Evolutionary conservation across 345 rosid species (phyloP), one percentile per base, ranked within the genome.

Genomic region (Moricandia arvensis): DNA sequence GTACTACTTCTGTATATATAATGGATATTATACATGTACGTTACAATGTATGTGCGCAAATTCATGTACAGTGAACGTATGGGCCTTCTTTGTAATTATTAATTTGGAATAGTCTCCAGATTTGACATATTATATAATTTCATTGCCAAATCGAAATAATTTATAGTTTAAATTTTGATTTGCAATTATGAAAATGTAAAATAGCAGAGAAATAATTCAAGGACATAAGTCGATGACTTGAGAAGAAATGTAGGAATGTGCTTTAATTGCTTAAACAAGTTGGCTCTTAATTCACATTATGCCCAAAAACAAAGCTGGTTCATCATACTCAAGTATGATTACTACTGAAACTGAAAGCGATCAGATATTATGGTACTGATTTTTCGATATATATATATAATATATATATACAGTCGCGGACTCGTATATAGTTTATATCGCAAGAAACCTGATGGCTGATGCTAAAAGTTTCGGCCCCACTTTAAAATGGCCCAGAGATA

Each of bases 191-290:
- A 45, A 45, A 45, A 45, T 45, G 53, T 45, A 45, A n/a, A 45
- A 45, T 43, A 45, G 53, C 53, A n/a, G 53, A 45, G 53, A 45
- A 45, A 45, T 45, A 13, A 45, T 45, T n/a, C 8, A n/a, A 45
- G 16, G 13, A 45, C 53, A n/a, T 45, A 45, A 13, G 53, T 45
- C 13, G 53, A 13, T 45, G 58, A 68, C 69, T 75, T 67, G 79
- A 57, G 65, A 60, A 24, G 41, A 68, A 45, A 26, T n/a, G 9
- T 38, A 47, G 61, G 51, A 49, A 59, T 31, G 27, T 59, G 66
- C 66, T 31, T 58, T 75, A 47, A 67, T 75, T 72, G 51, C 73
- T 21, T 47, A 59, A 24, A 37, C 79, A 61, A 75, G 74, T 65
- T 24, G 62, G 63, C 16, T 75, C 55, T 31, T 59, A 26, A 64